phyloP scores from a whole-genome alignment of 352 stramenopile species.

The Pythium aristosporum region DNA sequence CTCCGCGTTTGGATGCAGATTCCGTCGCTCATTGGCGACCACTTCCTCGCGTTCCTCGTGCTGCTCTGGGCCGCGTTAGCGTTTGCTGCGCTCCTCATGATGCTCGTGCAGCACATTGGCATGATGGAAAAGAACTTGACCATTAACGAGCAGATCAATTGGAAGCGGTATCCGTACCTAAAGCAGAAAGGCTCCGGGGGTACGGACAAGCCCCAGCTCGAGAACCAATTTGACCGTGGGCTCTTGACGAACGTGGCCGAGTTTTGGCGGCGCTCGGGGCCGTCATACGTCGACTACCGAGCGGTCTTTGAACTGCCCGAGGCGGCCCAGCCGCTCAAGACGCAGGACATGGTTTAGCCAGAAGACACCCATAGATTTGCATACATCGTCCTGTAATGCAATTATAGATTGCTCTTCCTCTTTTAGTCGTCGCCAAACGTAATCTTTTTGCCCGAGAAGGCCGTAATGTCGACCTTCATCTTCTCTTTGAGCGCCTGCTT shows the following conservation, averaged over 20 bases:
- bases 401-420: background rate
- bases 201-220: constrained; percentile 1
- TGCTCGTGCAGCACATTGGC: constrained; percentile 64
- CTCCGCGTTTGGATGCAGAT: constrained; percentile 67
- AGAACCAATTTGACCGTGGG: constrained; percentile 30
- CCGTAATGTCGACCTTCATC: constrained; percentile 63
- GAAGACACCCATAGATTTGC: background rate
- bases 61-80: constrained; percentile 50
- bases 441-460: constrained; percentile 84
- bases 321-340: background rate
- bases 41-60: constrained; percentile 65
- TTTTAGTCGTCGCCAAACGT: constrained; percentile 59
- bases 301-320: constrained; percentile 9
- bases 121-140: constrained; percentile 74
- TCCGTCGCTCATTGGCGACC: constrained; percentile 42
- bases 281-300: constrained; percentile 23
- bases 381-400: no score
- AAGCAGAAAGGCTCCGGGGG: constrained; percentile 9
- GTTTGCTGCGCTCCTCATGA: constrained; percentile 51
- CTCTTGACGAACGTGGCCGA: constrained; percentile 19
- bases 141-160: constrained; percentile 86
- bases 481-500: constrained; percentile 86
- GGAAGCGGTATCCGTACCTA: constrained; percentile 74
- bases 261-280: constrained; percentile 24
- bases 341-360: constrained; percentile 16